Evolutionary conservation across 2,329 filamentous ascomycete genomes (phyloP), one percentile per base, ranked within the genome.

Genomic region (Nemania sp.): DNA sequence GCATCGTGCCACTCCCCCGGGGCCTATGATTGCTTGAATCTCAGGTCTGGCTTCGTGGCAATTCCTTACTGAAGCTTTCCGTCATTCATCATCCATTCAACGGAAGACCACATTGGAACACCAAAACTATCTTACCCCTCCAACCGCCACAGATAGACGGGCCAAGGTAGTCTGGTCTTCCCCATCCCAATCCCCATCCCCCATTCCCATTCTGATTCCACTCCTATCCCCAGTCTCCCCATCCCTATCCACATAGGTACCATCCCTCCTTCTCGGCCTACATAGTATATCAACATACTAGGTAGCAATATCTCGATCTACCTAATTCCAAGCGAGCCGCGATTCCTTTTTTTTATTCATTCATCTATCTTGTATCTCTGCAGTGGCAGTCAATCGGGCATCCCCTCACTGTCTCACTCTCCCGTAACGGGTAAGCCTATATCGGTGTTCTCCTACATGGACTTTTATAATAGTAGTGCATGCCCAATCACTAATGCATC

Each of bases 41-140:
- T 57, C 66, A 66, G 62, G 64, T 65, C 71, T 72, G 73, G 74
- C 73, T 78, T 78, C 77, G 77, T 78, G 77, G 77, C 77, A 77
- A 41, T 66, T 71, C 70, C 77, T 77, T 64, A 78, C 73, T 77
- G 75, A 74, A 69, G 63, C 58, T 58, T 32, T 41, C 24, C 68
- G 67, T 62, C 43, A 58, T 58, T 64, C 59, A 70, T n/a, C n/a
- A n/a, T n/a, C n/a, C n/a, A n/a, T n/a, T n/a, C n/a, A 71, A 32
- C 64, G 62, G 72, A 62, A 68, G 56, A 64, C 60, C 62, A 67
- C 47, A 67, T 52, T 53, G 49, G 26, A 38, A 20, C 57, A 22
- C 49, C n/a, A 52, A 64, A 54, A n/a, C n/a, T n/a, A n/a, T n/a
- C n/a, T 60, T 68, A 62, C 68, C 68, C 51, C 22, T 66, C 65